Conservation (phyloP, 441 rosid genomes). For the Geranium incanum region DNA sequence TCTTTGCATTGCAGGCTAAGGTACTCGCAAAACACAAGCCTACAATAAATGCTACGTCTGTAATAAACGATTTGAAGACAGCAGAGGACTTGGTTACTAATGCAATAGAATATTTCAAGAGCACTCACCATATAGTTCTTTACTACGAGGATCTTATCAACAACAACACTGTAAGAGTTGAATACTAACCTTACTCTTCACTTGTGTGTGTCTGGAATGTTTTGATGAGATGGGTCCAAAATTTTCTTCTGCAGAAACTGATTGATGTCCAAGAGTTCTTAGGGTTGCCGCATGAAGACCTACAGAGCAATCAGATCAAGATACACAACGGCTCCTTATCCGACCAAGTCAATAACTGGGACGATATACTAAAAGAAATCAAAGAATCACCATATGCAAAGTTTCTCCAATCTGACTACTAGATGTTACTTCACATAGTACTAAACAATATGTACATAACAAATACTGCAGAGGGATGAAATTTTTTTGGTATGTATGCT, state of each 20-base stretch:
- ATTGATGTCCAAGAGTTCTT: conserved; percentile 35
- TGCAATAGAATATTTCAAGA: conserved; percentile 38
- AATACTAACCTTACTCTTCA: background rate
- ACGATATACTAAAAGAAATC: conserved; percentile 24
- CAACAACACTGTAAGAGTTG: conserved; percentile 34
- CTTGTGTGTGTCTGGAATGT: background rate
- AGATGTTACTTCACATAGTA: conserved; percentile 4
- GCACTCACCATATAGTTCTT: conserved; percentile 42
- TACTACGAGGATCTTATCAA: conserved; percentile 45
- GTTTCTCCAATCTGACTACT: conserved; percentile 30
- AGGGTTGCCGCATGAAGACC: conserved; percentile 29
- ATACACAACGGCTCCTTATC: conserved; percentile 34
- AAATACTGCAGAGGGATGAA: no score
- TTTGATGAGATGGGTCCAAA: no score
- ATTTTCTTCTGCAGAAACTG: conserved; percentile 30
- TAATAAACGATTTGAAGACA: conserved; percentile 34
- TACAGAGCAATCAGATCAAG: conserved; percentile 41
- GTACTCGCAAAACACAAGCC: conserved; percentile 44
- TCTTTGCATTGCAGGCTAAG: conserved; percentile 33
- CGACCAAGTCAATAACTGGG: conserved; percentile 32
- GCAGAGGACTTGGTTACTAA: conserved; percentile 30
- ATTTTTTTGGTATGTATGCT: no score
- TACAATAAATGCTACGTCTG: conserved; percentile 27
- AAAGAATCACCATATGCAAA: conserved; percentile 33
- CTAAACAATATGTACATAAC: background rate